Conservation (phyloP, 176 grass and related monocot species). For the Oryza coarctata region DNA sequence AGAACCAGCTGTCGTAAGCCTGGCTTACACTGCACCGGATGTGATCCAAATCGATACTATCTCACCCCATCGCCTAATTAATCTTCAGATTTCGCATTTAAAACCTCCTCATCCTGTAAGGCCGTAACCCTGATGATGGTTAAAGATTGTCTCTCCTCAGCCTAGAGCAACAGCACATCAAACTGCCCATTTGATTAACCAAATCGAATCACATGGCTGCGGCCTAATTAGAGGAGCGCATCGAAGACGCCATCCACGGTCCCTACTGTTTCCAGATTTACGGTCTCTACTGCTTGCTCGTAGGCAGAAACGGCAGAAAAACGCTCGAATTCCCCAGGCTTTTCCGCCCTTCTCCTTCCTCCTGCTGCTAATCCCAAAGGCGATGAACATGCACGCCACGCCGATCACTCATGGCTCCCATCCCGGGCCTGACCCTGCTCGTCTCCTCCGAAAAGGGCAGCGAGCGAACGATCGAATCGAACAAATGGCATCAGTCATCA, state of each 20-base stretch:
- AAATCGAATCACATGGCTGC: slow-evolving; percentile 5
- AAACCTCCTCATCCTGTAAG: neutral
- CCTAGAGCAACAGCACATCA: slow-evolving; percentile 10
- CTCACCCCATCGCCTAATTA: neutral
- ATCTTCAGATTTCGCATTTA: neutral
- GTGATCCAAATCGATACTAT: neutral
- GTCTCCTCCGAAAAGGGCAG: neutral
- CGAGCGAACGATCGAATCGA: too few species aligned
- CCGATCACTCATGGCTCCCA: slow-evolving; percentile 31
- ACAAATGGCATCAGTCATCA: neutral
- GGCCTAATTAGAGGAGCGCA: neutral
- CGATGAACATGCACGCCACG: slow-evolving; percentile 33
- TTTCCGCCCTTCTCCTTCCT: neutral
- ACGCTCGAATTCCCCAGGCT: too few species aligned
- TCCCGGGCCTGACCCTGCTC: neutral
- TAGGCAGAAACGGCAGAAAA: neutral
- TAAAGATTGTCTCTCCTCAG: neutral
- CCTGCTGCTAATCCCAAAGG: neutral
- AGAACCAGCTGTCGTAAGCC: neutral
- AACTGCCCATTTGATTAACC: neutral
- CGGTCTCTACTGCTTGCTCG: too few species aligned
- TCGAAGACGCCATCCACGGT: neutral
- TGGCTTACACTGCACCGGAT: neutral
- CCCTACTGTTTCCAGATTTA: slow-evolving; percentile 44
- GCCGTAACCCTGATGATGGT: neutral